A percentile compares a stretch with the other conserved stretches of the same genome.
These are phyloP conservation scores for Alternaria triticina DNA, from an alignment of 2,329 filamentous ascomycete genomes.

Conservation along the genomic window DNA sequence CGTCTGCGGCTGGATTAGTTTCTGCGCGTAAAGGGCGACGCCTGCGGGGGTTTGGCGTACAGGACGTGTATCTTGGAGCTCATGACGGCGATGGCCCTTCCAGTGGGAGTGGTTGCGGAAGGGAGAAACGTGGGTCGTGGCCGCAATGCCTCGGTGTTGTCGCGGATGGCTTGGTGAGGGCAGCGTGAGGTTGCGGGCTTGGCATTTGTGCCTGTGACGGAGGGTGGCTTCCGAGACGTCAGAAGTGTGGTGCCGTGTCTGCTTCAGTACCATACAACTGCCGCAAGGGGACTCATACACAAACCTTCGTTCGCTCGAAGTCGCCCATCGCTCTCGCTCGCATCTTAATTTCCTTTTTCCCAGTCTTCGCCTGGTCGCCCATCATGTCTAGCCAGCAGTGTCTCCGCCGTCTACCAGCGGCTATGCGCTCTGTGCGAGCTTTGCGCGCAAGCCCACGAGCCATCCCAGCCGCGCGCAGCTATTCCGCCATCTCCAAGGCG, in stretches of 20 bases:
- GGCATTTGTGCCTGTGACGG: constrained; percentile 32
- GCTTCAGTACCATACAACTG: constrained; percentile 32
- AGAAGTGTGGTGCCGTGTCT: constrained; percentile 29
- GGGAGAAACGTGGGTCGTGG: constrained; percentile 18
- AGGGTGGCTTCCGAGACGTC: constrained; percentile 36
- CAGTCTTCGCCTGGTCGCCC: constrained; percentile 10
- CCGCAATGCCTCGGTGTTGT: constrained; percentile 40
- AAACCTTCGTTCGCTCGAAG: constrained; percentile 7
- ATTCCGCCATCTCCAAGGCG: constrained; percentile 43
- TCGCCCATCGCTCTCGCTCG: constrained; percentile 12
- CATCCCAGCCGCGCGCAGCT: constrained; percentile 39
- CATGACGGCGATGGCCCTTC: constrained; percentile 41
- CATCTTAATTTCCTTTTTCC: constrained; percentile 14
- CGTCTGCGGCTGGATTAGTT: constrained; percentile 55
- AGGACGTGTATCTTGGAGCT: constrained; percentile 48
- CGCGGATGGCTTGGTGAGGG: constrained; percentile 21
- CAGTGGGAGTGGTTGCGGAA: constrained; percentile 19
- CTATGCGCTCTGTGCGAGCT: constrained; percentile 38
- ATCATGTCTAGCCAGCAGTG: constrained; percentile 48
- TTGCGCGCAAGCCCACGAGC: constrained; percentile 40
- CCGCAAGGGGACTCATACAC: constrained; percentile 23
- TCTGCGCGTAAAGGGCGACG: constrained; percentile 19
- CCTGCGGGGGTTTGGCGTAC: constrained; percentile 31
- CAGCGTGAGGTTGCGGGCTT: constrained; percentile 34
- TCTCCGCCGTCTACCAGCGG: constrained; percentile 44